phyloP scores from a whole-genome alignment of 441 rosid species.

The Manihot esculenta region DNA sequence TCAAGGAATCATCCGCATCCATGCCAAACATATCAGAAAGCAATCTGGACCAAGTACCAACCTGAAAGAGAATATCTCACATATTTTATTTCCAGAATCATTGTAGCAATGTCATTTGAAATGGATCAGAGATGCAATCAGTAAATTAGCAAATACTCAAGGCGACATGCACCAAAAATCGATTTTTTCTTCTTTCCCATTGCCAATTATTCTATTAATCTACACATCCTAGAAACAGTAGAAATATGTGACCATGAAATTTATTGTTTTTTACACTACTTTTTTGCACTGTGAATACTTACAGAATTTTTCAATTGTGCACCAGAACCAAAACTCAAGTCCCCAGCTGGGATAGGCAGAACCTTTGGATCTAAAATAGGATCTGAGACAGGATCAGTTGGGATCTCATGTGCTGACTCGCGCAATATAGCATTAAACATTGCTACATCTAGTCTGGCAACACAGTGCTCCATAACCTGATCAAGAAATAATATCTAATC shows the following conservation, averaged over 20 bases:
- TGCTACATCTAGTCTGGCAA: slow-evolving; percentile 74
- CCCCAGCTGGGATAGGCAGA: slow-evolving; percentile 79
- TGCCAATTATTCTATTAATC: background rate
- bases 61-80: slow-evolving; percentile 40
- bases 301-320: slow-evolving; percentile 88
- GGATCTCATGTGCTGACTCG: slow-evolving; percentile 81
- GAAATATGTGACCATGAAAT: background rate
- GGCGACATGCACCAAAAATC: background rate
- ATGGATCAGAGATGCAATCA: background rate
- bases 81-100: background rate
- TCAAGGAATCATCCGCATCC: slow-evolving; percentile 41
- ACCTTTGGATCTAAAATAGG: slow-evolving; percentile 74
- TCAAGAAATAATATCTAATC: slow-evolving; percentile 22
- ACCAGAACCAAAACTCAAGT: slow-evolving; percentile 92
- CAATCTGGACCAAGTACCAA: slow-evolving; percentile 85
- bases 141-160: slow-evolving; percentile 1
- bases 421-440: slow-evolving; percentile 92
- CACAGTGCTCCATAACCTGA: slow-evolving; percentile 80
- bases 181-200: background rate
- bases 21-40: slow-evolving; percentile 62
- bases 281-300: slow-evolving; percentile 24
- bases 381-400: slow-evolving; percentile 93
- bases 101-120: background rate
- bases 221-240: background rate
- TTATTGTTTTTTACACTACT: background rate